Evolutionary conservation across 2,329 filamentous ascomycete genomes (phyloP), one percentile per base, ranked within the genome.

Genomic region (Fusarium humuli): DNA sequence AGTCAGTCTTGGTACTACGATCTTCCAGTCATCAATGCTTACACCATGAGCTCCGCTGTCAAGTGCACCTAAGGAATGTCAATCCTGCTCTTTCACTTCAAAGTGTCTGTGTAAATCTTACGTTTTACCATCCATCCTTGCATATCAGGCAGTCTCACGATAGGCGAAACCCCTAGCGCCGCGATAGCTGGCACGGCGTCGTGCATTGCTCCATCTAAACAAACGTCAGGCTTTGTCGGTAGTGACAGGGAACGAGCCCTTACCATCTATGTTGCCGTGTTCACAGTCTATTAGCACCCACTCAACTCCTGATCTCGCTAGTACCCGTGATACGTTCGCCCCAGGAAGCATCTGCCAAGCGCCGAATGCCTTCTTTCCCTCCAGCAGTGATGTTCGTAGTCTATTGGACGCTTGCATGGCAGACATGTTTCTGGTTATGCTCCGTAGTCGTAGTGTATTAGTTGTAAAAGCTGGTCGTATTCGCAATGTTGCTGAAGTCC

Each of bases 271-370:
- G 67, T 83, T 85, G 11, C 85, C 85, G 71, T 87, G 85, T 71
- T 86, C 86, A 59, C 84, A 85, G 67, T 86, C 86, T 53, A 87
- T 86, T 77, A 91, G 82, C 12, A 93, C 86, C 84, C 90, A 92
- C 75, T 92, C 90, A 3, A 90, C 83, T 2, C 89, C 90, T 2
- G 85, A 79, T 57, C 88, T 82, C 3, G 91, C 89, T 49, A 93
- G 80, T 20, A 84, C 78, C 56, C 88, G 83, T 7, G 88, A 88
- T 14, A 90, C 79, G 66, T 90, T 90, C 46, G 84, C 82, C 0
- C 88, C 87, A 0, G 88, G 88, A 57, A 90, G 79, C 82, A 89
- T 89, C 79, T 91, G 88, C 88, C 88, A 91, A 56, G 86, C 81
- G 6, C 88, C 88, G 70, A 89, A 81, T 50, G 86, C 84, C 8